Conservation (phyloP, 768 basidiomycete genomes). For the Favolaschia claudopus region DNA sequence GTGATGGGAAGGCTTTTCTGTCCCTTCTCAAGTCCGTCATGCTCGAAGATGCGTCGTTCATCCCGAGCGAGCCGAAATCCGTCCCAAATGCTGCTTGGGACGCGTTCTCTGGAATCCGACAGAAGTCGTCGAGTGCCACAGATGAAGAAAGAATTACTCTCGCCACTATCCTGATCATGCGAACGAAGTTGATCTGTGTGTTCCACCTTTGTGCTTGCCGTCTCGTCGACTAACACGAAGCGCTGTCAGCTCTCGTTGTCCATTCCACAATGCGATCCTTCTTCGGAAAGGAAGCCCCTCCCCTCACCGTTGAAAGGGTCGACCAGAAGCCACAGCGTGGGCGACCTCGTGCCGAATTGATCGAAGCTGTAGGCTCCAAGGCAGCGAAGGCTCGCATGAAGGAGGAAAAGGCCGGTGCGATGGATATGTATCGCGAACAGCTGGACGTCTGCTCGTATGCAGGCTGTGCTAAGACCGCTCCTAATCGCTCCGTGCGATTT, state of each 20-base stretch:
- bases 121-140: too few relatives aligned
- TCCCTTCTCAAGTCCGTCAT: not conserved
- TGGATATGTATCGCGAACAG: not conserved
- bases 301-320: not conserved
- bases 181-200: too few relatives aligned
- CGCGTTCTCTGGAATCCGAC: too few relatives aligned
- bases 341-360: not conserved
- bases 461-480: not conserved
- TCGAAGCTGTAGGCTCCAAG: not conserved
- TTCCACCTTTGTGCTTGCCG: too few relatives aligned
- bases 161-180: too few relatives aligned
- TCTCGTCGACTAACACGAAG: too few relatives aligned
- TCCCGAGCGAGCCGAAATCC: too few relatives aligned
- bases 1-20: constrained; percentile 20
- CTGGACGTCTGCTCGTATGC: constrained; percentile 6
- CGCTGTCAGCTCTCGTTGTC: not conserved
- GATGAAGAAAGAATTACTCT: not conserved
- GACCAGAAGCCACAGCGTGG: not conserved
- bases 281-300: not conserved
- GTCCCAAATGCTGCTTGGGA: not conserved
- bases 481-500: constrained; percentile 7
- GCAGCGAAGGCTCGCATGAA: not conserved
- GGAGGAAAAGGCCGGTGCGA: not conserved
- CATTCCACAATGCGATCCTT: constrained; percentile 18
- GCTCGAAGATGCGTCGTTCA: not conserved